Percentiles rank a stretch among this genome's conserved stretches.
These are phyloP conservation scores for Eimeria zaria DNA, from an alignment of 169 alveolate genomes.

Conservation along the genomic window DNA sequence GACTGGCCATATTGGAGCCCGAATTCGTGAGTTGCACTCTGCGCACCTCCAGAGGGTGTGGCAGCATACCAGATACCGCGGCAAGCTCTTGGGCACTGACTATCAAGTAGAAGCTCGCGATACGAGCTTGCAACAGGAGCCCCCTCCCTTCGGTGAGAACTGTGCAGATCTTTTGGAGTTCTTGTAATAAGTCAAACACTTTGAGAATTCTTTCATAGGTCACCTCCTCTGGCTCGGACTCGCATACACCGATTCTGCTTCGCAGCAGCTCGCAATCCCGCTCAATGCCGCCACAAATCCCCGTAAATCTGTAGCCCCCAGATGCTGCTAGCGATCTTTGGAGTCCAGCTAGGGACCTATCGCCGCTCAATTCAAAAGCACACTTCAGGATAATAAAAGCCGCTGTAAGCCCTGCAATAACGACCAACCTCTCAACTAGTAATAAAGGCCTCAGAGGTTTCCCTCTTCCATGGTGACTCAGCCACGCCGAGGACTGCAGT, in stretches of 20 bases:
- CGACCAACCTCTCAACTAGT: neutral
- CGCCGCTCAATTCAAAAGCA: neutral
- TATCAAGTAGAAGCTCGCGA: neutral
- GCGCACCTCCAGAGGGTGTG: neutral
- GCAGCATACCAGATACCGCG: neutral
- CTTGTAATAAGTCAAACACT: neutral
- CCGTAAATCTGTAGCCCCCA: neutral
- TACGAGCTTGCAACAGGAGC: neutral
- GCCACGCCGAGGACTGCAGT: neutral
- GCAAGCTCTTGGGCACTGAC: slow-evolving; percentile 11
- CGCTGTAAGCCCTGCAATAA: neutral
- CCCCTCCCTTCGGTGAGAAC: neutral
- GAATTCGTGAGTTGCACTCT: neutral
- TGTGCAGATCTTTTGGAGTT: neutral
- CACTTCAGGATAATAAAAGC: slow-evolving; percentile 2
- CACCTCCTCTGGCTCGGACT: neutral
- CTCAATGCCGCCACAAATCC: neutral
- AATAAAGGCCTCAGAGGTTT: neutral
- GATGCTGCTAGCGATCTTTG: neutral
- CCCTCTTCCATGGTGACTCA: neutral
- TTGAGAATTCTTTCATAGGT: neutral
- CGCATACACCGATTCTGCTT: neutral
- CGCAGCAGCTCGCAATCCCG: neutral
- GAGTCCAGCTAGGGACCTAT: neutral
- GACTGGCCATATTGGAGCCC: neutral